These are phyloP conservation scores for Populus alba DNA, from an alignment of 345 rosid genomes.

Conservation along the genomic window DNA sequence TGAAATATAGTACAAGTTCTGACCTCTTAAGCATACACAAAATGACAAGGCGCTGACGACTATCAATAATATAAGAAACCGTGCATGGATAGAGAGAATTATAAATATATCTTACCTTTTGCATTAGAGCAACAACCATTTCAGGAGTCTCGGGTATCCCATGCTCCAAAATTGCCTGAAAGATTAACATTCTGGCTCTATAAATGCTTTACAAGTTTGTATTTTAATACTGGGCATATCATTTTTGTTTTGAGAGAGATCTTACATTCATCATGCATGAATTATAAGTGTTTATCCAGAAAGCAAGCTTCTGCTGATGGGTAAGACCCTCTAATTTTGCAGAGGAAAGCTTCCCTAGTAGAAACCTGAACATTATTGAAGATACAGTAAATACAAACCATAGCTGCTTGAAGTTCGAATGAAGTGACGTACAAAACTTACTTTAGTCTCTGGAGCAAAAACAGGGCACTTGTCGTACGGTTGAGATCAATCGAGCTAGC, in stretches of 20 bases:
- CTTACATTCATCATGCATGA: conserved; percentile 87
- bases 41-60: neutral
- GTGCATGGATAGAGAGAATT: neutral
- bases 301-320: conserved; percentile 94
- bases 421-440: conserved; percentile 28
- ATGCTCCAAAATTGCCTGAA: conserved; percentile 73
- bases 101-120: conserved; percentile 52
- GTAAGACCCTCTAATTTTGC: conserved; percentile 63
- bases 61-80: neutral
- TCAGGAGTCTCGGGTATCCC: conserved; percentile 80
- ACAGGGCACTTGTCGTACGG: conserved; percentile 48
- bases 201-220: conserved; percentile 8
- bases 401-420: conserved; percentile 1
- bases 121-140: conserved; percentile 77
- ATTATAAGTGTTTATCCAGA: conserved; percentile 91
- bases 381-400: conserved; percentile 12
- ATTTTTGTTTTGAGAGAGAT: neutral
- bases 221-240: neutral
- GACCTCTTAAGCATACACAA: neutral
- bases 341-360: conserved; percentile 68
- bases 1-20: neutral
- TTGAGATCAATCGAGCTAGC: conserved; percentile 59
- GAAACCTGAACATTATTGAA: conserved; percentile 45
- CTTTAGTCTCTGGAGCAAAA: conserved; percentile 73
- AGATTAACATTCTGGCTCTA: neutral